Evolutionary conservation across 139 green algal genomes (phyloP).

Genomic region (Tetraselmis striata): DNA sequence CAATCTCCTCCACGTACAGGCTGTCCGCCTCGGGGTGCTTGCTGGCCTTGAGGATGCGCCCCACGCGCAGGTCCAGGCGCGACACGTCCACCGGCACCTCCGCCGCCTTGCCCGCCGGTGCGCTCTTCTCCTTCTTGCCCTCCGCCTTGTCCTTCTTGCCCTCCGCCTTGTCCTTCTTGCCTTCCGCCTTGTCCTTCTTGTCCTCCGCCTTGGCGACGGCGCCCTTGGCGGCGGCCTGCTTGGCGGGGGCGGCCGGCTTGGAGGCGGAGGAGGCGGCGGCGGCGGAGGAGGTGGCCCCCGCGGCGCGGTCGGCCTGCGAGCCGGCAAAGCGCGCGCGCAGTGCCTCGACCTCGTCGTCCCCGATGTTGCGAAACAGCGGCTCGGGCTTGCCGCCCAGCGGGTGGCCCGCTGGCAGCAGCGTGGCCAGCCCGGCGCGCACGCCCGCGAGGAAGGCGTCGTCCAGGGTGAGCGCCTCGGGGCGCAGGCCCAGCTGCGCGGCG

Average conservation of each 20-base stretch:
- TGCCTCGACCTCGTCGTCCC: conserved; percentile 30
- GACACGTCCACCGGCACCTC: conserved; percentile 38
- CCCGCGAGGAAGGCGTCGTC: conserved; percentile 30
- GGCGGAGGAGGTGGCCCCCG: not conserved
- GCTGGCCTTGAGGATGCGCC: conserved; percentile 49
- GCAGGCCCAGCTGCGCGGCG: conserved; percentile 38
- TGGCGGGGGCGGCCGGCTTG: not conserved
- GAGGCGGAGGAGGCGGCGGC: not conserved
- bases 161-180: conserved; percentile 14
- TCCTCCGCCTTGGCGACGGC: conserved; percentile 25
- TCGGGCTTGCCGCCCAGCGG: conserved; percentile 42
- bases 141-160: not conserved
- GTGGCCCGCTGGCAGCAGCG: conserved; percentile 64
- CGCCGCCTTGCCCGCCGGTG: conserved; percentile 4
- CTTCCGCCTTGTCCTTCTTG: conserved; percentile 15
- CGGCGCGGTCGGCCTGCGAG: conserved; percentile 25
- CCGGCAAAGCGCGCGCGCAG: conserved; percentile 31
- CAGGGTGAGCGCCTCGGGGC: conserved; percentile 21
- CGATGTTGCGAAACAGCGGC: conserved; percentile 54
- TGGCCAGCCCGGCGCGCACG: conserved; percentile 25
- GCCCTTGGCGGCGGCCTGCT: conserved; percentile 3
- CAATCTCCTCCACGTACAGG: conserved; percentile 87
- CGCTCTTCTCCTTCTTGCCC: conserved; percentile 14
- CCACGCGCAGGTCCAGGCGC: conserved; percentile 75
- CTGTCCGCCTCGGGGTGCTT: conserved; percentile 70